Conservation (phyloP, 75 land plant species). For the Pinus tabuliformis region DNA sequence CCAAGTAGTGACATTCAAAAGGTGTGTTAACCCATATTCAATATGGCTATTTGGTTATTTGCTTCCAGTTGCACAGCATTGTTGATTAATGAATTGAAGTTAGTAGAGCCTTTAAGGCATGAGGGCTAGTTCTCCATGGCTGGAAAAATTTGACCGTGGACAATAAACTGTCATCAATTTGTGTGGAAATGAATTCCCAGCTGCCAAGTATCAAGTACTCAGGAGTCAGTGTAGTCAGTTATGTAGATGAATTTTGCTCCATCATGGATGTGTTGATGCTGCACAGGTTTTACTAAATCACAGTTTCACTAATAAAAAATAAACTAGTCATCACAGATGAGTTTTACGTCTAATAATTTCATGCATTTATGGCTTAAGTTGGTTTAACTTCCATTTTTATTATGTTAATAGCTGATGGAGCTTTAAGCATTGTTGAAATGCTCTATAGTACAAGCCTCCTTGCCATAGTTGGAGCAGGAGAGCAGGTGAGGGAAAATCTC, state of each 20-base stretch:
- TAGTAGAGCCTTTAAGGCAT: neutral
- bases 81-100: neutral
- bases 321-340: no score
- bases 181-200: neutral
- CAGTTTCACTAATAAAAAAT: no score
- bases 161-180: neutral
- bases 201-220: neutral
- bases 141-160: neutral
- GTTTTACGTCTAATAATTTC: no score
- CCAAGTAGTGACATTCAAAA: neutral
- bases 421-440: slow-evolving; percentile 76
- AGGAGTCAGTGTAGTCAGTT: neutral
- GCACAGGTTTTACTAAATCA: no score
- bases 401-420: slow-evolving; percentile 53
- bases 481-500: slow-evolving; percentile 44
- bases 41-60: neutral
- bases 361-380: neutral
- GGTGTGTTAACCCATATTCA: neutral
- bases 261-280: no score
- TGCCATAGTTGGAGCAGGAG: slow-evolving; percentile 85
- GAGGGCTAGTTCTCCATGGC: neutral
- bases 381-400: neutral
- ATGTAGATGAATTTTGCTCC: neutral
- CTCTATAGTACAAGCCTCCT: slow-evolving; percentile 69
- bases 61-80: neutral